Evolutionary conservation across 2,329 filamentous ascomycete genomes (phyloP), one percentile per base, ranked within the genome.

Genomic region (Neopestalotiopsis clavispora): DNA sequence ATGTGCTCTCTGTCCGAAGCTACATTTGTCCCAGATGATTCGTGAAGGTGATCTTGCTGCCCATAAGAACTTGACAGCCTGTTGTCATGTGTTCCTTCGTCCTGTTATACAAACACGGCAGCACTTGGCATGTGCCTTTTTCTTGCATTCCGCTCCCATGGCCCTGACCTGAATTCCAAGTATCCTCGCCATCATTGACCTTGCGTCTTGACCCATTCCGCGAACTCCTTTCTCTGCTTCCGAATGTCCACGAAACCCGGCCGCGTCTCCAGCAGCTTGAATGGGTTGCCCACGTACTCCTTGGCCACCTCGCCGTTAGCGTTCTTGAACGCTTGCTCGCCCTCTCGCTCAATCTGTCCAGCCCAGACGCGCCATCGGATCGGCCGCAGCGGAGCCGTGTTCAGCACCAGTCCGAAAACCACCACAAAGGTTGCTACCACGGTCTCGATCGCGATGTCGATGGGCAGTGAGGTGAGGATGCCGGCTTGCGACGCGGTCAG

Each of bases 211-310:
- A 90, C 87, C 94, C 93, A 97, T 71, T 91, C 86, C 17, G 89
- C 87, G 84, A 97, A 97, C 69, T 95, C 92, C 77, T 86, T 90
- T 77, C 92, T 88, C 82, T 94, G 87, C 79, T 90, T 92, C 80
- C 94, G 90, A 71, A 98, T 93, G 82, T 99, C 94, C 82, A 94
- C 87, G 76, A 98, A 99, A 1, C 94, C 91, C 61, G 91, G 89
- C 73, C 96, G 85, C 69, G 93, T 91, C 81, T 98, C 95, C 70
- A 98, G 80, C 60, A 89, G 85, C 64, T 84, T 86, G 79, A 95
- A 98, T 5, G 95, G 94, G 77, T 97, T 97, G 17, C 92, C 92
- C 13, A 88, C 82, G 71, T 86, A 92, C 70, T 91, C 89, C 78
- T 89, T 91, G 76, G 94, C 90, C 45, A 92, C 89, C 75, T 92